Evolutionary conservation across 257 asterid genomes (phyloP).

Genomic region (Voacanga thouarsii): DNA sequence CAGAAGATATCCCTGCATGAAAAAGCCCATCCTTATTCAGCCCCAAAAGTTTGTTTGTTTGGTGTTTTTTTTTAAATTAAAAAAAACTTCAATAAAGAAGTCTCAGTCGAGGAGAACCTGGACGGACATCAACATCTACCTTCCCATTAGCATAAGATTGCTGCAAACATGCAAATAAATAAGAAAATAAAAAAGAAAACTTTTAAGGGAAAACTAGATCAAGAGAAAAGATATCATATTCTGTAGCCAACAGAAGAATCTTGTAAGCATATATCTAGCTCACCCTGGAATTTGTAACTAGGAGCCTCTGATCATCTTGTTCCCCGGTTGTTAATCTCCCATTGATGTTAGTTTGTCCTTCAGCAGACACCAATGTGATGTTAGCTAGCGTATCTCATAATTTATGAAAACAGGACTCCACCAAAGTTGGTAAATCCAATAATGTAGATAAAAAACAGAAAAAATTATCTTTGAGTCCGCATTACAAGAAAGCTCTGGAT

Average conservation of each 20-base stretch:
- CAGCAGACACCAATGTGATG: constrained; percentile 20
- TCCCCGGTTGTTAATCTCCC: constrained; percentile 43
- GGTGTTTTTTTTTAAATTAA: no score
- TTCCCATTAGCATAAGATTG: constrained; percentile 71
- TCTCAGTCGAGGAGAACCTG: constrained; percentile 51
- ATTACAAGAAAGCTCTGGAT: not conserved
- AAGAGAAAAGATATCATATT: not conserved
- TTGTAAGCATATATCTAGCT: constrained; percentile 18
- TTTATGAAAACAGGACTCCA: not conserved
- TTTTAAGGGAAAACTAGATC: not conserved
- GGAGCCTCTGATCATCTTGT: constrained; percentile 37
- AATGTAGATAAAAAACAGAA: not conserved
- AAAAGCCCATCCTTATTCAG: constrained; percentile 19
- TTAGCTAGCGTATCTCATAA: constrained; percentile 12
- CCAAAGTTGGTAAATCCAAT: not conserved
- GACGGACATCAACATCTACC: constrained; percentile 42
- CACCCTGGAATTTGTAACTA: constrained; percentile 55
- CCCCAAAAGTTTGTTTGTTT: not conserved
- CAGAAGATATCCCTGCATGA: constrained; percentile 61
- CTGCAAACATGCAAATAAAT: constrained; percentile 38
- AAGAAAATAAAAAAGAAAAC: constrained; percentile 17
- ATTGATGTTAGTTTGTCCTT: constrained; percentile 54
- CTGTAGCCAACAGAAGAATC: not conserved
- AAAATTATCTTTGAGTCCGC: not conserved
- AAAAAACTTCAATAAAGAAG: constrained; percentile 3